Evolutionary conservation across 768 basidiomycete genomes (phyloP).

Genomic region (Pleurotus giganteus): DNA sequence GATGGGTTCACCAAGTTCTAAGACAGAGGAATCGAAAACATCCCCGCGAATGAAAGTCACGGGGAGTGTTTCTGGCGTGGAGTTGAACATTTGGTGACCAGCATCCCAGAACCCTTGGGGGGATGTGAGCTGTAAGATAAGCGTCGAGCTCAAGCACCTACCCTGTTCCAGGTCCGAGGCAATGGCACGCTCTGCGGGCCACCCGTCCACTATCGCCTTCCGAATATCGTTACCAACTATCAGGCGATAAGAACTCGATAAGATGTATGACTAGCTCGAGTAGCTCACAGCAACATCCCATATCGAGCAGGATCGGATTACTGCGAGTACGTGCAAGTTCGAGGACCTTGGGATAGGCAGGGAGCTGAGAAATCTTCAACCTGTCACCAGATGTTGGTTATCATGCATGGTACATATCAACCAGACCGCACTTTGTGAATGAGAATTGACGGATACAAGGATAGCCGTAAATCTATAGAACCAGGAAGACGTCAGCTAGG

Average conservation of each 20-base stretch:
- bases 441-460: constrained; percentile 29
- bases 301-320: constrained; percentile 36
- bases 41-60: constrained; percentile 57
- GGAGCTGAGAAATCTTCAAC: constrained; percentile 31
- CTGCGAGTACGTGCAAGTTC: constrained; percentile 21
- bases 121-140: neutral
- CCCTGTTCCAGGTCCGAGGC: constrained; percentile 36
- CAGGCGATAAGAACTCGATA: neutral
- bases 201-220: constrained; percentile 38
- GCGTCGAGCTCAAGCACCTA: constrained; percentile 6
- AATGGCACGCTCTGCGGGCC: constrained; percentile 32
- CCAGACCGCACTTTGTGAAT: constrained; percentile 23
- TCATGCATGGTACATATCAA: neutral
- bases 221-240: constrained; percentile 40
- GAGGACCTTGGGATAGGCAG: constrained; percentile 29
- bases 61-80: constrained; percentile 50
- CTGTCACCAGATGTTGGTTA: constrained; percentile 6
- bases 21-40: constrained; percentile 42
- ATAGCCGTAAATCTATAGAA: constrained; percentile 24
- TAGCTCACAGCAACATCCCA: constrained; percentile 43
- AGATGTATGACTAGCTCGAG: neutral
- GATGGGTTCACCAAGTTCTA: constrained; percentile 30
- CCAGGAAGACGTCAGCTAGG: neutral
- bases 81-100: constrained; percentile 60
- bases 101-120: constrained; percentile 55